phyloP scores from a whole-genome alignment of 2,329 filamentous ascomycete species.

The Fusarium robinianum region DNA sequence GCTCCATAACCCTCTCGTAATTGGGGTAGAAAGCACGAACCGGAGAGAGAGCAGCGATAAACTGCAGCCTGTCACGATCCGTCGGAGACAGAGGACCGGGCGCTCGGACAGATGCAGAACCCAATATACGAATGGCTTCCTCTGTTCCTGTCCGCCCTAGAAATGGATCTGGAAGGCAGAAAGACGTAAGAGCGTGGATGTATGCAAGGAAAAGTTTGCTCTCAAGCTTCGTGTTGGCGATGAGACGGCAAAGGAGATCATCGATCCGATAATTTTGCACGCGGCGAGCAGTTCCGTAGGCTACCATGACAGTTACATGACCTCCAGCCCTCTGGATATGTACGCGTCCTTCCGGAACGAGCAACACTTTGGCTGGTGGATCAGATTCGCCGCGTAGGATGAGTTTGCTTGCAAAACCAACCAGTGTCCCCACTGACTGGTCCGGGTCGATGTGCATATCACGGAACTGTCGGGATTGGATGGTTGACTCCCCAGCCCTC shows the following conservation, averaged over 20 bases:
- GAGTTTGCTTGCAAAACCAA: conserved; percentile 42
- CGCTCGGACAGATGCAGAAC: conserved; percentile 52
- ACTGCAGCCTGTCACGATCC: neutral
- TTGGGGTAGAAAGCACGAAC: conserved; percentile 53
- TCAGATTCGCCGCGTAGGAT: conserved; percentile 43
- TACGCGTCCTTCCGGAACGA: conserved; percentile 44
- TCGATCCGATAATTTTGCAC: conserved; percentile 56
- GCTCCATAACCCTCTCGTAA: conserved; percentile 50
- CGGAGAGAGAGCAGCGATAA: conserved; percentile 9
- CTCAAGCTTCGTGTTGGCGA: conserved; percentile 54
- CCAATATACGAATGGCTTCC: conserved; percentile 53
- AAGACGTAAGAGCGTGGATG: conserved; percentile 59
- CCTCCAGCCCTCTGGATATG: neutral
- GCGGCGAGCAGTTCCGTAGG: conserved; percentile 11
- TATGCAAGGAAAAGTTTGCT: conserved; percentile 57
- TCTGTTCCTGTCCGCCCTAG: conserved; percentile 58
- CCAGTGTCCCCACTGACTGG: conserved; percentile 19
- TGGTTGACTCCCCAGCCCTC: neutral
- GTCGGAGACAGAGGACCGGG: neutral
- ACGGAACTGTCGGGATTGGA: conserved; percentile 22
- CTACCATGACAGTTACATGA: conserved; percentile 46
- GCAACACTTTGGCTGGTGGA: conserved; percentile 39
- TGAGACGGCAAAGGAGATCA: conserved; percentile 51
- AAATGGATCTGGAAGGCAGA: conserved; percentile 54
- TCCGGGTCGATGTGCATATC: conserved; percentile 21